Base-by-base conservation (phyloP, 805 yeast species). In the Starmerella kuoi region DNA sequence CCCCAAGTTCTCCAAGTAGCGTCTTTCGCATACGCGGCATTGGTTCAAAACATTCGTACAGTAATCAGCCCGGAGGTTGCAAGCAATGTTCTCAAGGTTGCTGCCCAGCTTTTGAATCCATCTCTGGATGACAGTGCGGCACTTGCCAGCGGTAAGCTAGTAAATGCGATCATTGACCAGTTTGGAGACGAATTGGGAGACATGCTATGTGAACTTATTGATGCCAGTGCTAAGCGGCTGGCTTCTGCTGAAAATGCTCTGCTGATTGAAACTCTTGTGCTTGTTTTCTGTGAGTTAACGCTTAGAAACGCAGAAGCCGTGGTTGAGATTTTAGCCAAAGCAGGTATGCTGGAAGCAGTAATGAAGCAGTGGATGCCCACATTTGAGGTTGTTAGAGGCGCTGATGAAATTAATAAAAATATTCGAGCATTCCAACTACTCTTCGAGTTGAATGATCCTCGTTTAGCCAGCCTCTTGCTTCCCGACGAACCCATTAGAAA, bases 311-410 rank as follows among this genome's bases (percentile, higher is more conserved):
- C 91, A 0, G 59, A 59, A 6, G 76, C 76, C 15, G 76, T 84
- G 28, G 61, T 87, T 2, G 66, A 74, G 31, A 77, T 84, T 44
- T 67, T 88, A 39, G 62, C 66, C 18, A 60, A 61, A 7, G 27
- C 46, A 2, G 53, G 67, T 21, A 78, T 80, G 1, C 63, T 86
- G 8, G 63, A 64, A 20, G 60, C 70, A 3, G 73, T 84, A 1
- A 58, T 88, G 39, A 77, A 79, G 2, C 77, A 81, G 39, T 91
- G 97, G 97, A 70, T 88, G 37, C 74, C 73, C 21, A 72, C 84
- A 2, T 87, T 84, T 60, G 88, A 83, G 52, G 75, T 79, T 2
- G 72, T 87, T 31, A 68, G 88, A 46, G 95, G 96, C 0, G 76
- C 70, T 43, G 81, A 76, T 22, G 75, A 75, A 44, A 84, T 87